Base-by-base conservation (phyloP, 108 stramenopile genomes). In the Skeletonema grethae region DNA sequence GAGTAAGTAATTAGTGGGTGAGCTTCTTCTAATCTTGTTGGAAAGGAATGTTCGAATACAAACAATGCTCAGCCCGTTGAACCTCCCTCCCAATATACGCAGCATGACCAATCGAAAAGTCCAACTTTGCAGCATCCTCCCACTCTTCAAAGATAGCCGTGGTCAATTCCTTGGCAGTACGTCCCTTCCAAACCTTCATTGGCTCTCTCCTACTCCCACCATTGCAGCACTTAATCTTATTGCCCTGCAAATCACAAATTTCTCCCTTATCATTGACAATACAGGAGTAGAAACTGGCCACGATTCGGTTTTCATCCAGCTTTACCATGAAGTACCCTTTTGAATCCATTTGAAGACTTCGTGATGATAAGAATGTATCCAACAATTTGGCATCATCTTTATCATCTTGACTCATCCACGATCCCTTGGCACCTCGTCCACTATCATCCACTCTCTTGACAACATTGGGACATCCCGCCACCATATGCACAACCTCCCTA, bases 141-240 rank as follows among this genome's bases (percentile, higher is more conserved):
- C 86, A 87, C 45, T 61, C 10, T 57, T 87, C 86, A 67, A 87
- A 80, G 36, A 87, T 80, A 1, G 58, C 9, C 25, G 67, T 60
- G 11, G 81, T 79, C n/a, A 83, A 43, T 67, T 87, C 86, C 61
- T 87, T 87, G 41, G 86, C 86, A 7, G 86, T 87, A 11, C 86
- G 72, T n/a, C 59, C 73, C 65, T 76, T 63, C 67, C 73, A 87
- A 2, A 36, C 48, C 41, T 63, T 63, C 77, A 84, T 69, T 31
- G 86, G 84, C 2, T 87, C 84, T 12, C 79, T 73, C 25, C 67
- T 80, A 11, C 32, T 60, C 8, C 74, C 73, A 24, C 57, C 65
- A 24, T 48, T 29, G 55, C 57, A 65, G 43, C 86, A 87, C 0
- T 28, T 59, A n/a, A 87, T 66, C 38, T 73, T 75, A 30, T 82